Conservation (phyloP, 179 eudicot species). For the Patellifolia procumbens region DNA sequence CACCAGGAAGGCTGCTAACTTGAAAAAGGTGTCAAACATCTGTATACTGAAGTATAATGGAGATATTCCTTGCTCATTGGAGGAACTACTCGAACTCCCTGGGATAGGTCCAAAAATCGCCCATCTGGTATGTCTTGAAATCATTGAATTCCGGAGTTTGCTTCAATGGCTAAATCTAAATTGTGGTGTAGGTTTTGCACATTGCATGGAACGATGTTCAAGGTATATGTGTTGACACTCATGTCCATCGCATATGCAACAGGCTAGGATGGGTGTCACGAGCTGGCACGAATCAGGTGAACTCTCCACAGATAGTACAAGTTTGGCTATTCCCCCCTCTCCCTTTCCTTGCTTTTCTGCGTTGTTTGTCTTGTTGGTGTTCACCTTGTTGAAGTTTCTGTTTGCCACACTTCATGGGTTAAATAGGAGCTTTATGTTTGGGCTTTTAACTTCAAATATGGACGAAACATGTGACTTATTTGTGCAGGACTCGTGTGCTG, state of each 20-base stretch:
- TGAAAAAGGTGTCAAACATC: constrained; percentile 84
- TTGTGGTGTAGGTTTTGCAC: constrained; percentile 70
- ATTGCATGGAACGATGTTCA: constrained; percentile 88
- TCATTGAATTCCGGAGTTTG: background rate
- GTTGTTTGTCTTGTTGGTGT: background rate
- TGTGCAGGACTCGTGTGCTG: too few species aligned
- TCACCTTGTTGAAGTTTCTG: background rate
- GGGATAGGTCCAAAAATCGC: constrained; percentile 99
- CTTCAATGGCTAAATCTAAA: constrained; percentile 15
- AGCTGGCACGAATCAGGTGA: constrained; percentile 66
- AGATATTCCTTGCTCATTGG: constrained; percentile 83
- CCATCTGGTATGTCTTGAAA: constrained; percentile 64
- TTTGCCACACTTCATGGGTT: background rate
- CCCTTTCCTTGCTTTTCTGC: background rate
- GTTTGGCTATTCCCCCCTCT: background rate
- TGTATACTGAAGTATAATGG: constrained; percentile 75
- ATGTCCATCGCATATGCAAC: constrained; percentile 94
- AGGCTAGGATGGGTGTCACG: constrained; percentile 91
- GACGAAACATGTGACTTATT: background rate
- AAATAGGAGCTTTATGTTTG: background rate
- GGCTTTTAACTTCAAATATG: background rate
- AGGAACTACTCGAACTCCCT: constrained; percentile 77
- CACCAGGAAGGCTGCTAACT: constrained; percentile 76
- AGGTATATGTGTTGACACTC: constrained; percentile 98
- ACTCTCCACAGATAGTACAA: background rate